Evolutionary conservation across 371 early-diverging fungal genomes (phyloP), one percentile per base, ranked within the genome.

Genomic region (Mortierella sp.): DNA sequence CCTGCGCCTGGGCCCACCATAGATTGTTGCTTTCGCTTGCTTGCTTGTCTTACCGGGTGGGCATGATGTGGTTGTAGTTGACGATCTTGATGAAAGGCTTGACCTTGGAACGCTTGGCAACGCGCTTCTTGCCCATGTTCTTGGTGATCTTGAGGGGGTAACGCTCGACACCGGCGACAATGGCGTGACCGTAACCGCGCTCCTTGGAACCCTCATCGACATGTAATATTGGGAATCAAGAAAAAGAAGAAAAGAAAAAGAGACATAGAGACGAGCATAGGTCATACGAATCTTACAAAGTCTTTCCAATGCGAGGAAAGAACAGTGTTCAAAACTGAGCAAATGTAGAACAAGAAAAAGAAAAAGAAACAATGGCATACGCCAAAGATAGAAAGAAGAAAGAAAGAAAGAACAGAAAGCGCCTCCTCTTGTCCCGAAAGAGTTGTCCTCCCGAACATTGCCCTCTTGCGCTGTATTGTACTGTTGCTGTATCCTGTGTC

Each of bases 61-160:
- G 99, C 97, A 99, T 98, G 85, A 99, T 88, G 94, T 99, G 99
- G 92, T 96, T 95, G 95, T 97, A 98, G 97, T 99, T 99, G 90
- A 99, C 89, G 74, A 93, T 92, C 95, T 98, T 98, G 90, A 99
- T 90, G 94, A 99, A 99, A 86, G 99, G 94, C 98, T 98, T 98
- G 88, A 99, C 96, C 89, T 91, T 92, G 86, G 96, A 95, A 77
- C 99, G 95, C 91, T 95, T 96, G 85, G 97, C 96, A 66, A 97
- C 93, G 90, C 93, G 93, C 95, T 97, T 97, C 89, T 93, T 92
- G 85, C 94, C 93, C 98, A 98, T 98, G 86, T 92, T 86, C 90
- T 93, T 93, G 90, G 96, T 97, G 85, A 99, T 94, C 93, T 97
- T 97, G 80, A 95, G 92, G 70, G 99, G 99, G 92, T 96, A 95